Percentiles rank a stretch among this genome's conserved stretches.
These are phyloP conservation scores for Bruguiera gymnorhiza DNA, from an alignment of 345 rosid species.

Conservation along the genomic window DNA sequence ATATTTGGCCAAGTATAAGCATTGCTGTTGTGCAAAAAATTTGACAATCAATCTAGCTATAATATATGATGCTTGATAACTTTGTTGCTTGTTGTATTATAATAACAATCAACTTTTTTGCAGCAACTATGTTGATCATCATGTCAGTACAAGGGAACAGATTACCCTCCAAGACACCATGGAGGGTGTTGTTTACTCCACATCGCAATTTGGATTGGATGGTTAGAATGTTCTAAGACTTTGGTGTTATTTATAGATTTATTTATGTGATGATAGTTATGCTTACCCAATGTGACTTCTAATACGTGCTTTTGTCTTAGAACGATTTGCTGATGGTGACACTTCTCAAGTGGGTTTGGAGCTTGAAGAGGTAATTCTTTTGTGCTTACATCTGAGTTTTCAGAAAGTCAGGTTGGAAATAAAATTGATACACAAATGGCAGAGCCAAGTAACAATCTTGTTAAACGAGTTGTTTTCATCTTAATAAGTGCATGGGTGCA, in stretches of 20 bases:
- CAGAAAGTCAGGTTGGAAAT: neutral
- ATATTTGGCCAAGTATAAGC: neutral
- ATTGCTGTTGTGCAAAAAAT: neutral
- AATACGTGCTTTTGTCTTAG: constrained; percentile 37
- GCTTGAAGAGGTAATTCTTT: constrained; percentile 78
- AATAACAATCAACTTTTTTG: constrained; percentile 26
- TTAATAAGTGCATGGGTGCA: neutral
- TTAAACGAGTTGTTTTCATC: neutral
- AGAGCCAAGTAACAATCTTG: neutral
- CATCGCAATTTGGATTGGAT: constrained; percentile 95
- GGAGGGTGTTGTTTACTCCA: constrained; percentile 91
- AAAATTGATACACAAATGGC: neutral
- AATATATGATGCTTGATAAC: neutral
- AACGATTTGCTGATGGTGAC: constrained; percentile 98
- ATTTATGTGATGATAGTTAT: neutral
- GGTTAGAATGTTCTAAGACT: constrained; percentile 44
- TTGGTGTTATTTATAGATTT: constrained; percentile 16
- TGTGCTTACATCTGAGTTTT: neutral
- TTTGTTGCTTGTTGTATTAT: constrained; percentile 1
- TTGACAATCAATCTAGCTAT: no score
- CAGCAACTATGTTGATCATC: constrained; percentile 97
- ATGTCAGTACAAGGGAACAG: constrained; percentile 91
- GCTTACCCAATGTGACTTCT: constrained; percentile 7
- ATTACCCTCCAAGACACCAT: constrained; percentile 97
- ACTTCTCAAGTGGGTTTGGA: constrained; percentile 85